A percentile compares a stretch with the other conserved stretches of the same genome.
phyloP scores from a whole-genome alignment of 106 monocot species.

The Hemerocallis citrina region DNA sequence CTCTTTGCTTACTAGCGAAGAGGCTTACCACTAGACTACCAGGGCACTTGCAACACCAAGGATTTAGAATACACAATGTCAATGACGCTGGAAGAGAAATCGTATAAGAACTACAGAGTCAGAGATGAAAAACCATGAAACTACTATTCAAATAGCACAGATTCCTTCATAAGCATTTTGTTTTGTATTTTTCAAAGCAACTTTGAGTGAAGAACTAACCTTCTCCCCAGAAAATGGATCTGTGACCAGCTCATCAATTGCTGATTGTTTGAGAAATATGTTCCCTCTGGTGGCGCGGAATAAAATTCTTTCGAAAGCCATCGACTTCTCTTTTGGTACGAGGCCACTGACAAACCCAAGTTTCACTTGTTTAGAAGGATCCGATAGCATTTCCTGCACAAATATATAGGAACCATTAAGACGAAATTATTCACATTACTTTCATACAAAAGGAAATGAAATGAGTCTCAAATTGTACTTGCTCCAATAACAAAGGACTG shows the following conservation, averaged over 20 bases:
- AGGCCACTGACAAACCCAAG: slow-evolving; percentile 95
- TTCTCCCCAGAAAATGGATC: slow-evolving; percentile 93
- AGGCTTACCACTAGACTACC: no score
- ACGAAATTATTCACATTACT: not conserved
- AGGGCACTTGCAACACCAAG: no score
- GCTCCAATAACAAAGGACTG: slow-evolving; percentile 72
- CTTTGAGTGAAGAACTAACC: slow-evolving; percentile 25
- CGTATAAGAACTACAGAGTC: no score
- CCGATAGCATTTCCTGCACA: slow-evolving; percentile 66
- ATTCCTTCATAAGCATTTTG: not conserved
- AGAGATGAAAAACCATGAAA: no score
- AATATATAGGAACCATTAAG: slow-evolving; percentile 3
- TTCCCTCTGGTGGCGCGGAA: slow-evolving; percentile 98
- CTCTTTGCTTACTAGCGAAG: no score
- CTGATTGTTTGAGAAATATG: slow-evolving; percentile 73
- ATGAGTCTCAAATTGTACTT: slow-evolving; percentile 21
- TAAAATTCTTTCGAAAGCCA: slow-evolving; percentile 95
- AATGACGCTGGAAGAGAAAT: no score
- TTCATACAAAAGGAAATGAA: not conserved
- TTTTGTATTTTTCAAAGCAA: not conserved
- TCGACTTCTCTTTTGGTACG: slow-evolving; percentile 85
- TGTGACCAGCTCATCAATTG: slow-evolving; percentile 72
- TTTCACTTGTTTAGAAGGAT: slow-evolving; percentile 90
- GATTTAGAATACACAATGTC: no score
- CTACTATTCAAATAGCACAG: not conserved